These are phyloP conservation scores for Erysimum pusillum DNA, from an alignment of 441 rosid genomes.

Conservation along the genomic window DNA sequence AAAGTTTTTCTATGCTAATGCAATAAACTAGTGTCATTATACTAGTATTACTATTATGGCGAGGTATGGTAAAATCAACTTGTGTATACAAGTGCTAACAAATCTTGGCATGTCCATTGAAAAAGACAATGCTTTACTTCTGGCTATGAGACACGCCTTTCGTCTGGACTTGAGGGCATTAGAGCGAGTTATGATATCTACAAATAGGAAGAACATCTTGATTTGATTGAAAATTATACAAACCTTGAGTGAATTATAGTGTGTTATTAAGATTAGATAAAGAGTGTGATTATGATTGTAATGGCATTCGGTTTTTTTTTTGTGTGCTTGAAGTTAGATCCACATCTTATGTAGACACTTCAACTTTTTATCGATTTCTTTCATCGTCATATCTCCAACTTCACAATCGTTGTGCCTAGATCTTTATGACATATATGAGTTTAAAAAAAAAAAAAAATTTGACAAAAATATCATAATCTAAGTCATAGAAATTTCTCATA, in stretches of 20 bases:
- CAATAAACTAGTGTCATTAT: too few species aligned
- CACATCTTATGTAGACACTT: conserved; percentile 25
- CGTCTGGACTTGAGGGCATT: neutral
- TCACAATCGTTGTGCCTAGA: too few species aligned
- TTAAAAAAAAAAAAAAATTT: too few species aligned
- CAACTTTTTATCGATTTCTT: too few species aligned
- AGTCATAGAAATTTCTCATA: too few species aligned
- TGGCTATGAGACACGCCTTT: conserved; percentile 58
- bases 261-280: neutral
- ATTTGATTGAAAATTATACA: conserved; percentile 6
- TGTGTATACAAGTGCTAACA: conserved; percentile 8
- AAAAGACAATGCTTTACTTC: conserved; percentile 86
- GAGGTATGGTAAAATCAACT: conserved; percentile 58
- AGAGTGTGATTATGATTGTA: conserved; percentile 12
- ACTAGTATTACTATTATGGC: too few species aligned
- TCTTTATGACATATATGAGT: too few species aligned
- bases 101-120: conserved; percentile 27
- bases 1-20: too few species aligned
- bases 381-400: too few species aligned
- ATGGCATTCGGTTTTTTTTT: neutral
- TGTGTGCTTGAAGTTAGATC: conserved; percentile 1
- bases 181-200: conserved; percentile 2
- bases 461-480: too few species aligned
- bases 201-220: conserved; percentile 18
- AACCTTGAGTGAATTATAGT: conserved; percentile 4